phyloP scores from a whole-genome alignment of 2,329 filamentous ascomycete genomes.

The Trichophaea hybrida region DNA sequence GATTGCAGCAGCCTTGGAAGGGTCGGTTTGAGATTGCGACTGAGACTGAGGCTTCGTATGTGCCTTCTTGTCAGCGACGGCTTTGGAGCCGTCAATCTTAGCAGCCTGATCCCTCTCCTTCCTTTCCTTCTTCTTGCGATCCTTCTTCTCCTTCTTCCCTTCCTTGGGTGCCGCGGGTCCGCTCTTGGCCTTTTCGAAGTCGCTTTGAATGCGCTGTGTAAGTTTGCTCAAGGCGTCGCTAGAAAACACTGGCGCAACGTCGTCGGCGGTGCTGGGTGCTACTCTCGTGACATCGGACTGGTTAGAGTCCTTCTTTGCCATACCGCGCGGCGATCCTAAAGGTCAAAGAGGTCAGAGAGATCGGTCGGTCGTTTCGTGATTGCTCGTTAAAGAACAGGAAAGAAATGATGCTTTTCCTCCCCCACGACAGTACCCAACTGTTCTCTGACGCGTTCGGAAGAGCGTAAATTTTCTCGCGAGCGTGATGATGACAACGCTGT shows the following conservation, averaged over 20 bases:
- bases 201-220: conserved; percentile 34
- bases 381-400: not conserved
- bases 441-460: not conserved
- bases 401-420: conserved; percentile 1
- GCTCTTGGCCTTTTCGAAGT: conserved; percentile 15
- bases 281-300: conserved; percentile 10
- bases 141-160: conserved; percentile 9
- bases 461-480: conserved; percentile 1
- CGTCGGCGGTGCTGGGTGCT: not conserved
- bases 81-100: too few relatives aligned
- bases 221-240: conserved; percentile 33
- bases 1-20: not conserved
- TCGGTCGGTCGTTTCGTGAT: not conserved
- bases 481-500: not conserved
- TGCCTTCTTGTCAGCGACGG: not conserved
- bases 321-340: not conserved
- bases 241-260: conserved; percentile 13
- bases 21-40: not conserved
- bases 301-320: conserved; percentile 32
- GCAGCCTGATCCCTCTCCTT: not conserved
- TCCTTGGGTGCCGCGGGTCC: conserved; percentile 3
- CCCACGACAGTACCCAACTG: not conserved
- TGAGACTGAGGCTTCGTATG: not conserved
- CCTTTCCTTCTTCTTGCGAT: conserved; percentile 8
- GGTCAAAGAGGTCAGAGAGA: not conserved